These are phyloP conservation scores for Diutina scorzettiae DNA, from an alignment of 1,139 yeast genomes.

Conservation along the genomic window DNA sequence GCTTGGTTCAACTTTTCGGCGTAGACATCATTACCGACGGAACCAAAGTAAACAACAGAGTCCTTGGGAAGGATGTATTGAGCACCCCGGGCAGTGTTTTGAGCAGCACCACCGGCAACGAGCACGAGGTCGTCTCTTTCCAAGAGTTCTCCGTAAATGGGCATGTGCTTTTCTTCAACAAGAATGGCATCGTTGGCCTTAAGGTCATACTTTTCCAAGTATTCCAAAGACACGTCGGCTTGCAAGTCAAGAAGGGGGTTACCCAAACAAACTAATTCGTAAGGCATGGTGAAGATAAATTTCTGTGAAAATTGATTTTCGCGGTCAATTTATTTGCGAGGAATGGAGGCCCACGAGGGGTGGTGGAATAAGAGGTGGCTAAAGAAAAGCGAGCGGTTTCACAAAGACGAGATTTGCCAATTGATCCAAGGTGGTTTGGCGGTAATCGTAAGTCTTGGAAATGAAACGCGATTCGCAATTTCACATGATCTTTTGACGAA, in stretches of 20 bases:
- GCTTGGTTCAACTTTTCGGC: conserved; percentile 74
- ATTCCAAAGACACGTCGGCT: conserved; percentile 59
- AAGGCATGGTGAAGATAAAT: conserved; percentile 25
- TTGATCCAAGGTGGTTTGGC: too few species aligned
- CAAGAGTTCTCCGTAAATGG: conserved; percentile 72
- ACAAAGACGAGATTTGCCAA: too few species aligned
- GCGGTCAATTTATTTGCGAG: too few species aligned
- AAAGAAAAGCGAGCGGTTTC: too few species aligned
- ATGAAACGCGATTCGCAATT: too few species aligned
- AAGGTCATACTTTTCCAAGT: conserved; percentile 67
- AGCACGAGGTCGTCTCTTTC: conserved; percentile 48
- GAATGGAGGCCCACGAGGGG: too few species aligned
- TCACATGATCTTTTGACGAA: too few species aligned
- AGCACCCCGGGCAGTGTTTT: conserved; percentile 97
- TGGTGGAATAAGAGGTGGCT: too few species aligned
- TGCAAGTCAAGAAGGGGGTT: conserved; percentile 84
- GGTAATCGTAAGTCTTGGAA: too few species aligned
- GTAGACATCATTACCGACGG: conserved; percentile 89
- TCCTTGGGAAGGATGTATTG: conserved; percentile 76
- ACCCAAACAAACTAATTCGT: conserved; percentile 56
- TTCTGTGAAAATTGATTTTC: too few species aligned
- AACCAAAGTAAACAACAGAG: conserved; percentile 89
- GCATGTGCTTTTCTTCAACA: conserved; percentile 79
- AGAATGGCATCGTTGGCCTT: conserved; percentile 93
- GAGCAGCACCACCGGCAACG: conserved; percentile 99